Evolutionary conservation across 2,329 filamentous ascomycete genomes (phyloP), one percentile per base, ranked within the genome.

Genomic region (Ophiocordyceps camponoti-leonardi): DNA sequence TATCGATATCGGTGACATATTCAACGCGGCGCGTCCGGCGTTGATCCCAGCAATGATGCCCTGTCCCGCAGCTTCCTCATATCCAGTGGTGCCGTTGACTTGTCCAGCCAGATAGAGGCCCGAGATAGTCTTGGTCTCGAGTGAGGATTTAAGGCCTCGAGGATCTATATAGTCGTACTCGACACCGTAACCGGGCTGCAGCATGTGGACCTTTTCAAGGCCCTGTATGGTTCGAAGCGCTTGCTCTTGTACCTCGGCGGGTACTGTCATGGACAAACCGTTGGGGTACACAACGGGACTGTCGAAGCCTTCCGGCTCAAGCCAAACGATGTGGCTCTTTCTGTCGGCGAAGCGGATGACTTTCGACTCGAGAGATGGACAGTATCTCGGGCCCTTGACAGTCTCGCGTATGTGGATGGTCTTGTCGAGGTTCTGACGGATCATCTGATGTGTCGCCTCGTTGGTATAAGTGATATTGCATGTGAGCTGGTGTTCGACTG

Each of bases 141-240:
- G 75, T 0, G 88, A 92, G n/a, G 83, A 78, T 51, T 81, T 82
- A 4, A 98, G 71, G 53, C 83, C 83, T 45, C 92, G 81, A 18
- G 92, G 92, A 58, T 98, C 92, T 18, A 98, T 86, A 61, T 98
- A 98, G 66, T 96, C 92, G 62, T 98, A 98, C 61, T 98, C 92
- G 2, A 98, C 92, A 8, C 92, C 92, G 56, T 98, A 98, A 10
- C 90, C 92, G 1, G 90, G 83, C 56, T 96, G 90, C 7, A 94
- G 74, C 88, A 98, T 95, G 23, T 71, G 79, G 5, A 87, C 87
- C 48, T 88, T 78, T 57, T 96, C 90, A 1, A 98, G 72, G 0
- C 92, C 92, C n/a, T 67, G 73, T 45, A 98, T 83, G 0, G 86
- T 94, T 46, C 79, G 82, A n/a, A 98, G 69, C 58, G 93, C 78